A percentile compares a stretch with the other conserved stretches of the same genome.
phyloP scores from a whole-genome alignment of 441 rosid species.

The Hura crepitans region DNA sequence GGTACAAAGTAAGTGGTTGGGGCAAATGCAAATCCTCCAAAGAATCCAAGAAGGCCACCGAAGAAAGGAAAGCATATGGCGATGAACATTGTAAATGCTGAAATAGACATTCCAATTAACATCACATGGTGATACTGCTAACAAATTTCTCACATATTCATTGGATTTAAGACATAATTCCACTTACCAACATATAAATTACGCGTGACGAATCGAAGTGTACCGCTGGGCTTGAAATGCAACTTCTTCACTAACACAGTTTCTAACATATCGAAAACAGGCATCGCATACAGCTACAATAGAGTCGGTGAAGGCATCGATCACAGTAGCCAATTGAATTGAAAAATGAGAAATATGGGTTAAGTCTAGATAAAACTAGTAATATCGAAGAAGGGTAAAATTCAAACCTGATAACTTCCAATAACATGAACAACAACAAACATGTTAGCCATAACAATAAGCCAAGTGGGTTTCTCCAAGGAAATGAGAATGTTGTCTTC shows the following conservation, averaged over 20 bases:
- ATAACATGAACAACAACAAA: conserved; percentile 76
- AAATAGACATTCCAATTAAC: neutral
- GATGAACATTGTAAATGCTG: conserved; percentile 61
- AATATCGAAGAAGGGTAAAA: neutral
- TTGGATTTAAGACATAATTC: neutral
- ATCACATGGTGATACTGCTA: neutral
- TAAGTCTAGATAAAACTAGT: neutral
- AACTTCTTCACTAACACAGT: conserved; percentile 57
- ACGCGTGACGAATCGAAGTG: conserved; percentile 57
- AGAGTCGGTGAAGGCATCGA: no score
- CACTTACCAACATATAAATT: conserved; percentile 62
- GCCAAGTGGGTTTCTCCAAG: conserved; percentile 63
- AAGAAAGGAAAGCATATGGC: conserved; percentile 68
- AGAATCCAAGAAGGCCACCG: conserved; percentile 71
- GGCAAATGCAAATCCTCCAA: conserved; percentile 84
- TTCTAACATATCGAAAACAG: conserved; percentile 82
- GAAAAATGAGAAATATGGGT: no score
- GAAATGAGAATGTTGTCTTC: conserved; percentile 70
- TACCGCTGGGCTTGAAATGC: conserved; percentile 43
- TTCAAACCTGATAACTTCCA: conserved; percentile 74
- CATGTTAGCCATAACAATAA: conserved; percentile 57
- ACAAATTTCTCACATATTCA: neutral
- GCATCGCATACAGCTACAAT: conserved; percentile 59
- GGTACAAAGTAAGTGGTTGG: conserved; percentile 74
- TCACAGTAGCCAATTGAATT: no score